A percentile compares a stretch with the other conserved stretches of the same genome.
phyloP scores from a whole-genome alignment of 305 asterid genomes.

The Fraxinus xanthoxyloides region DNA sequence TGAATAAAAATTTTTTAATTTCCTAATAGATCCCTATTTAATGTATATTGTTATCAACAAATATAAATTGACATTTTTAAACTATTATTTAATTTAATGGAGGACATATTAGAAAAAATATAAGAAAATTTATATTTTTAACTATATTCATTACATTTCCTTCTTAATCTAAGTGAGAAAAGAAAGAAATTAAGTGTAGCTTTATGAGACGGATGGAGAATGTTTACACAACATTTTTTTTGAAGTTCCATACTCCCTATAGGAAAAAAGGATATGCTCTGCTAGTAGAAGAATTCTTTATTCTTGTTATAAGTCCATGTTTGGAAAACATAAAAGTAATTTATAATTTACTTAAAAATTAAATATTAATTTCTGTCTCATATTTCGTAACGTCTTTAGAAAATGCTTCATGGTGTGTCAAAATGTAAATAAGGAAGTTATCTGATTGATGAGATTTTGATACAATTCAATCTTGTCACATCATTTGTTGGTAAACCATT shows the following conservation, averaged over 20 bases:
- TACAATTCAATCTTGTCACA: not conserved
- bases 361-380: not conserved
- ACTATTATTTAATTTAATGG: not conserved
- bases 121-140: not conserved
- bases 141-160: not conserved
- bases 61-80: not conserved
- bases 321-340: not conserved
- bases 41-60: too few species aligned
- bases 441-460: not conserved
- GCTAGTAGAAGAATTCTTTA: not conserved
- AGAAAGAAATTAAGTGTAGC: not conserved
- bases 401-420: not conserved
- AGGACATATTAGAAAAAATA: not conserved
- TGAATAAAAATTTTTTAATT: too few species aligned
- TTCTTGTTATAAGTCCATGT: not conserved
- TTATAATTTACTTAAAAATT: too few species aligned
- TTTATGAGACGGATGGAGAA: not conserved
- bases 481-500: too few species aligned
- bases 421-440: too few species aligned
- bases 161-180: not conserved
- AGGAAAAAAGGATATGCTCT: not conserved
- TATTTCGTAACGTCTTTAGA: not conserved
- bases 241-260: not conserved
- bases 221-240: not conserved
- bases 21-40: too few species aligned